phyloP scores from a whole-genome alignment of 345 rosid species.

The Populus pruinosa region DNA sequence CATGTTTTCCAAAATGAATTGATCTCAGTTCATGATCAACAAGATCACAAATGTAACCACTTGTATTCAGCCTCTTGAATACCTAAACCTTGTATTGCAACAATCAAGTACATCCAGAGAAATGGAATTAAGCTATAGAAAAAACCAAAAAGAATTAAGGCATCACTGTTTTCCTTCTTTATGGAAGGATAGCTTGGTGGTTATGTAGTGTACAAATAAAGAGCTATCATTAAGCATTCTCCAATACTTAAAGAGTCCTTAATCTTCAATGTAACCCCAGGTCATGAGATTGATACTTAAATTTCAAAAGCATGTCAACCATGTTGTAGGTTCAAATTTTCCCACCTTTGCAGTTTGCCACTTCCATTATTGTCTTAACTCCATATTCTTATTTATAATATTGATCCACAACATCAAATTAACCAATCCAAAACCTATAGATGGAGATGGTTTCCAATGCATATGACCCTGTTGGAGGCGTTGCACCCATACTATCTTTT shows the following conservation, averaged over 20 bases:
- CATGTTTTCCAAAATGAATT: neutral
- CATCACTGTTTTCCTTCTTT: neutral
- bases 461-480: neutral
- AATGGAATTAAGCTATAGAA: neutral
- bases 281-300: neutral
- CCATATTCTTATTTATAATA: neutral
- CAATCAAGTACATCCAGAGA: neutral
- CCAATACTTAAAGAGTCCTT: neutral
- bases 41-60: neutral
- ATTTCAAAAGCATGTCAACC: neutral
- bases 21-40: neutral
- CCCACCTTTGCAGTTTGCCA: neutral
- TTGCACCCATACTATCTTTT: neutral
- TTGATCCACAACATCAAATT: neutral
- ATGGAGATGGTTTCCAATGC: neutral
- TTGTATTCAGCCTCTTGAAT: neutral
- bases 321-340: neutral
- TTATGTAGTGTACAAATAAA: neutral
- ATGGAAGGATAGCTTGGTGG: neutral
- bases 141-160: neutral
- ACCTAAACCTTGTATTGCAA: neutral
- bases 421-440: constrained; percentile 1
- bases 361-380: neutral
- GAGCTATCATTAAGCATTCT: neutral
- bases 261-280: no score